Evolutionary conservation across 2,329 filamentous ascomycete genomes (phyloP).

Genomic region (Sporothrix luriei): DNA sequence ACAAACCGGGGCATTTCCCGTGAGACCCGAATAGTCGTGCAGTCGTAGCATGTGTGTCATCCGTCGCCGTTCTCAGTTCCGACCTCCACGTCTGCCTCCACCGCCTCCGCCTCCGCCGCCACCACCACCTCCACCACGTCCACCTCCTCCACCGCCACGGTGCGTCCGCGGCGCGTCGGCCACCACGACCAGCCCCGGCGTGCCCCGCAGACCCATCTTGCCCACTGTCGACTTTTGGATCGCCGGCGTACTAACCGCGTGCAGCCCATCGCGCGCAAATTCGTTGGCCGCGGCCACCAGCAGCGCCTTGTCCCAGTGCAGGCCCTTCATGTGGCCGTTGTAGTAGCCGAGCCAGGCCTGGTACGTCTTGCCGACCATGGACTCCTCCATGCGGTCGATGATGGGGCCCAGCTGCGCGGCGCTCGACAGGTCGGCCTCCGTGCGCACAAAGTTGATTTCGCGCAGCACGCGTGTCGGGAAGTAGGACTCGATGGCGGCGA

Average conservation of each 20-base stretch:
- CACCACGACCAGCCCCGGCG: constrained; percentile 52
- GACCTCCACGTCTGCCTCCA: constrained; percentile 12
- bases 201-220: constrained; percentile 62
- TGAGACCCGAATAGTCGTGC: not conserved
- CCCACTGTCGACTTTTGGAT: constrained; percentile 53
- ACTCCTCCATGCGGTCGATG: constrained; percentile 50
- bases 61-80: not conserved
- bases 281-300: constrained; percentile 56
- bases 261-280: constrained; percentile 53
- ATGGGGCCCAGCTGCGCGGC: constrained; percentile 45
- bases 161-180: constrained; percentile 46
- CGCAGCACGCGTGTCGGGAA: constrained; percentile 56
- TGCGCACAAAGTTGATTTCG: constrained; percentile 56
- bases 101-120: constrained; percentile 25
- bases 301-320: constrained; percentile 48
- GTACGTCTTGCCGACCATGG: constrained; percentile 54
- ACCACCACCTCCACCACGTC: constrained; percentile 19
- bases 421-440: constrained; percentile 51
- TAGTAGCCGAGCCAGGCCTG: constrained; percentile 62
- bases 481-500: constrained; percentile 55
- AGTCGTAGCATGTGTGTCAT: not conserved
- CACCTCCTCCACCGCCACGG: constrained; percentile 29
- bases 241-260: constrained; percentile 50
- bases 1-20: not conserved
- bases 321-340: constrained; percentile 53